Conservation (phyloP, 169 alveolate genomes). For the Perkinsus olseni region DNA sequence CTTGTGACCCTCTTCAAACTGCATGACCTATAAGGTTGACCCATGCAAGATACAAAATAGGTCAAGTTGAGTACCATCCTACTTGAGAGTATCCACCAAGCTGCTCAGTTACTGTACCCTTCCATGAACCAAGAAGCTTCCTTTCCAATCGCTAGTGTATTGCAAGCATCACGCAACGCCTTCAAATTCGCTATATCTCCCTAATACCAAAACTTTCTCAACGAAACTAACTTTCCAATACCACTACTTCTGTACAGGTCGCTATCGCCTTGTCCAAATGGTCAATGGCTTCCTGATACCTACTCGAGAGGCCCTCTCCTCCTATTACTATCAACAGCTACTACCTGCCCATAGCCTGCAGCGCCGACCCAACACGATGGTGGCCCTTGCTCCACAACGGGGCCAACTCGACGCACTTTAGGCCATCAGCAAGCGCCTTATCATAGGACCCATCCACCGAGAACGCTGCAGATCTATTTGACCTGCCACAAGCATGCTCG, state of each 20-base stretch:
- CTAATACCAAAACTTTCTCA: not conserved
- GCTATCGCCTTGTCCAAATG: not conserved
- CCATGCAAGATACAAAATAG: not conserved
- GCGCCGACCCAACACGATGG: not conserved
- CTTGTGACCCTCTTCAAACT: not conserved
- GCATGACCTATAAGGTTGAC: not conserved
- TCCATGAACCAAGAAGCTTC: not conserved
- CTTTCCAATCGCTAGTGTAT: not conserved
- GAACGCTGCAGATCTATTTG: not conserved
- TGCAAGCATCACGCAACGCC: not conserved
- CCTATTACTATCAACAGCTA: not conserved
- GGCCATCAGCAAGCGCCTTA: not conserved
- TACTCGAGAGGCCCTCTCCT: not conserved
- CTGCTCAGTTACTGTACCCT: not conserved
- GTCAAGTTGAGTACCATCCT: not conserved
- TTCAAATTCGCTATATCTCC: not conserved
- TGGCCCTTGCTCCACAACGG: not conserved
- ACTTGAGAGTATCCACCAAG: conserved; percentile 1
- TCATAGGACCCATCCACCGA: not conserved
- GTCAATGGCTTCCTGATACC: not conserved
- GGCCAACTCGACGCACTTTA: not conserved
- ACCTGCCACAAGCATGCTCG: not conserved
- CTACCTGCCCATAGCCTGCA: not conserved
- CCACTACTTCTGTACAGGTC: not conserved
- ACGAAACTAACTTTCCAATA: not conserved